Conservation (phyloP, 2,329 filamentous ascomycete species). For the Geosmithia morbida region DNA sequence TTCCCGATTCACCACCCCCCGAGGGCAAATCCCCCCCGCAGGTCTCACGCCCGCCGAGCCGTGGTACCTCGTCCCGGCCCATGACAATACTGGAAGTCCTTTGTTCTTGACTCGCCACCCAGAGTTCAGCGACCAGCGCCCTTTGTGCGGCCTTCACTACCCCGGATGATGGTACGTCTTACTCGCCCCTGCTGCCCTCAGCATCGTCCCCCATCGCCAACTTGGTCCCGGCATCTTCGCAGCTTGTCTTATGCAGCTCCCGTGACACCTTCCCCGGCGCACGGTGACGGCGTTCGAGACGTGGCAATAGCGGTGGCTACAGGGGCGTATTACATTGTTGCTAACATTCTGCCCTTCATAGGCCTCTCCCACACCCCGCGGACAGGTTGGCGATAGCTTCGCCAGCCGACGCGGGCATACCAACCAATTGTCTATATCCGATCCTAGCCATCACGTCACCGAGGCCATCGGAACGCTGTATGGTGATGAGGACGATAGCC, state of each 20-base stretch:
- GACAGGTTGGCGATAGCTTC: conserved; percentile 41
- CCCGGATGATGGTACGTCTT: conserved; percentile 34
- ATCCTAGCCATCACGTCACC: conserved; percentile 86
- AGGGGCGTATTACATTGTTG: not conserved
- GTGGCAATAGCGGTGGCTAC: not conserved
- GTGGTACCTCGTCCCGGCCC: conserved; percentile 10
- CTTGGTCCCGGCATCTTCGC: not conserved
- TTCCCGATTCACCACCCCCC: not conserved
- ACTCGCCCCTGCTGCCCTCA: not conserved
- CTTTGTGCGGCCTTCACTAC: conserved; percentile 16
- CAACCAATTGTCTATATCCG: conserved; percentile 56
- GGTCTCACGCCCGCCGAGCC: conserved; percentile 8
- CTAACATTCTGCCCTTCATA: conserved; percentile 13
- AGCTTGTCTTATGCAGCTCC: not conserved
- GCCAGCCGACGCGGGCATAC: conserved; percentile 42
- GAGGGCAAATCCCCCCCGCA: not conserved
- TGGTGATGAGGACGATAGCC: conserved; percentile 56
- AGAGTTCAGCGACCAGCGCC: conserved; percentile 2
- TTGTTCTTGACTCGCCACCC: conserved; percentile 10
- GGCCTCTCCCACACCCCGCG: conserved; percentile 43
- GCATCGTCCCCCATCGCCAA: not conserved
- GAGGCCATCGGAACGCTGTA: conserved; percentile 89
- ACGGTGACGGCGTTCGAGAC: not conserved
- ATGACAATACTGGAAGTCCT: conserved; percentile 13
- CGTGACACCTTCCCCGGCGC: not conserved